phyloP scores from a whole-genome alignment of 805 yeast species.

The Kuraishia borneana region DNA sequence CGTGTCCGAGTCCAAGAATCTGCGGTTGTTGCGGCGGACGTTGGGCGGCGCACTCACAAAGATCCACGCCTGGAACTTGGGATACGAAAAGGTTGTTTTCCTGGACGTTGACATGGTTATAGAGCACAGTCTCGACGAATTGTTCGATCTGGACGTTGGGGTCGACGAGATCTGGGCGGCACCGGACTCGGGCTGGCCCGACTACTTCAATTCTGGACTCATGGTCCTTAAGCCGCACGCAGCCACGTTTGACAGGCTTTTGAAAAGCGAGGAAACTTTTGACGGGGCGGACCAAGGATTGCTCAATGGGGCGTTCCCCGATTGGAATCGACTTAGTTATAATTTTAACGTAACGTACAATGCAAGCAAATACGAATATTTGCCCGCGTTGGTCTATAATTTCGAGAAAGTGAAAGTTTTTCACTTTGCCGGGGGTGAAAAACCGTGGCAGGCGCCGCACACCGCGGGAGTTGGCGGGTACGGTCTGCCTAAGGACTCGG shows the following conservation, averaged over 20 bases:
- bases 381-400: conserved; percentile 19
- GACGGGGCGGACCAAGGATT: conserved; percentile 95
- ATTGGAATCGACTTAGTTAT: conserved; percentile 57
- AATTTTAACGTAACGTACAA: conserved; percentile 67
- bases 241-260: conserved; percentile 29
- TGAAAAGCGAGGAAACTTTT: conserved; percentile 29
- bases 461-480: no score
- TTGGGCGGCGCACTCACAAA: conserved; percentile 35
- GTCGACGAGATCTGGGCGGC: conserved; percentile 32
- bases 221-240: conserved; percentile 45
- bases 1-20: background rate
- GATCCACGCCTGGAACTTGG: conserved; percentile 39
- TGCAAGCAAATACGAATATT: conserved; percentile 15
- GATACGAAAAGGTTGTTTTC: conserved; percentile 39
- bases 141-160: conserved; percentile 14
- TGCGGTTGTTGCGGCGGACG: conserved; percentile 10
- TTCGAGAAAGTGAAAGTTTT: conserved; percentile 32
- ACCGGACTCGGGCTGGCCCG: conserved; percentile 90
- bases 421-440: conserved; percentile 57
- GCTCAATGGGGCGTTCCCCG: conserved; percentile 59
- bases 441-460: conserved; percentile 37
- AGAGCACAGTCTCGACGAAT: conserved; percentile 17
- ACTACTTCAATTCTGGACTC: conserved; percentile 76
- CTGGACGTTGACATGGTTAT: conserved; percentile 59
- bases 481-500: no score